Evolutionary conservation across 169 alveolate species (phyloP), one percentile per base, ranked within the genome.

Genomic region (Plasmodium berghei): DNA sequence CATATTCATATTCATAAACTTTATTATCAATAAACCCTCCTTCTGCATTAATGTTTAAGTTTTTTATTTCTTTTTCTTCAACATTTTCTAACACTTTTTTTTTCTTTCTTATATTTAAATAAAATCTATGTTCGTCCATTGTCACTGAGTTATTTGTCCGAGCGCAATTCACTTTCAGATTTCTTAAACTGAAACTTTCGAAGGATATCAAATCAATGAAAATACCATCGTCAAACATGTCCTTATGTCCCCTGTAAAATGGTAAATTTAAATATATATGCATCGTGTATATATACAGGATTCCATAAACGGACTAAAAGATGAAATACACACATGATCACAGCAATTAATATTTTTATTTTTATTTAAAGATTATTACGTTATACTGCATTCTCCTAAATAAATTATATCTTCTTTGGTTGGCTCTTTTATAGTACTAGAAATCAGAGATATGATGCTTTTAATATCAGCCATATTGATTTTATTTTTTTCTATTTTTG

Each of bases 331-430:
- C 59, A 52, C 18, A 52, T 52, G 3, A 2, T 12, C 18, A 52
- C 10, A 52, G n/a, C 9, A 14, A 52, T 52, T 14, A 3, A 52
- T 52, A n/a, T 52, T 64, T 34, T 40, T 46, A 40, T 73, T 73
- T 73, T 24, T 12, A 28, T 18, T 45, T 73, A 20, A 59, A 45
- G 16, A 10, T 20, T 9, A 16, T 75, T 63, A 75, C 89, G 89
- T 75, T 67, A 75, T 54, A 45, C 89, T 75, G 56, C 89, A 75
- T 70, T 75, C 89, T 18, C 73, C 89, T 58, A 75, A 62, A 67
- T 75, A 63, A n/a, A 75, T 75, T 1, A 75, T 49, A 34, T 75
- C 89, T 26, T 75, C 89, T 54, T 63, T 63, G 48, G 89, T 63
- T 48, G 89, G 89, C 12, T 62, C 89, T n/a, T 70, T 56, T 64